Conservation (phyloP, 495 filamentous ascomycete genomes). For the Cercophora newfieldiana region DNA sequence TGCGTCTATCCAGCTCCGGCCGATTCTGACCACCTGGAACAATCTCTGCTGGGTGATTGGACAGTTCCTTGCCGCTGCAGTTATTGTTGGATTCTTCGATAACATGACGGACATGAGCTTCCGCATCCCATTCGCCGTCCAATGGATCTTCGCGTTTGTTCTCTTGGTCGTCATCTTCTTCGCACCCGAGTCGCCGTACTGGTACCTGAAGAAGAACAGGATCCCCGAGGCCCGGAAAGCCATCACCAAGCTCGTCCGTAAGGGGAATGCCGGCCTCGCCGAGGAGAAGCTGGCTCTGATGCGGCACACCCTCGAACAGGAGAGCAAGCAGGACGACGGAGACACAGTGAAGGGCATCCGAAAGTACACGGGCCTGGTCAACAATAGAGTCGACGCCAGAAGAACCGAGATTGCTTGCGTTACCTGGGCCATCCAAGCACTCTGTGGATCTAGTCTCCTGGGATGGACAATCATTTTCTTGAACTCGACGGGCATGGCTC, state of each 20-base stretch:
- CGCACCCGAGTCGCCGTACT: conserved; percentile 77
- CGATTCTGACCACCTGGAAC: conserved; percentile 66
- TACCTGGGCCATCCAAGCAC: conserved; percentile 69
- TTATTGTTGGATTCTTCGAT: conserved; percentile 54
- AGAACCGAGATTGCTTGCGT: conserved; percentile 70
- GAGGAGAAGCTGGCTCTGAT: conserved; percentile 68
- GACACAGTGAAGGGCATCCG: conserved; percentile 48
- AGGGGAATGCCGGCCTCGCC: conserved; percentile 49
- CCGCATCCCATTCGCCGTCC: conserved; percentile 60
- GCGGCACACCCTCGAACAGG: conserved; percentile 63
- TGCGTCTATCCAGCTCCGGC: conserved; percentile 53
- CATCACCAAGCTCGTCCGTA: conserved; percentile 56
- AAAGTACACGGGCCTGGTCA: conserved; percentile 58
- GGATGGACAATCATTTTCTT: conserved; percentile 71
- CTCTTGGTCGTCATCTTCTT: conserved; percentile 62
- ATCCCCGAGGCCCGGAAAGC: conserved; percentile 47
- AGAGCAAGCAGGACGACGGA: conserved; percentile 44
- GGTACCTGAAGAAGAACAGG: conserved; percentile 63
- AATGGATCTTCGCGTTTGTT: conserved; percentile 68
- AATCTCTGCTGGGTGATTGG: conserved; percentile 72
- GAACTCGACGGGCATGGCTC: conserved; percentile 62
- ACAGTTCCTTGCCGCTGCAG: conserved; percentile 61
- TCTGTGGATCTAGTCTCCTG: conserved; percentile 68
- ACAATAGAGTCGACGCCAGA: conserved; percentile 59
- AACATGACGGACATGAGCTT: conserved; percentile 59